A percentile compares a stretch with the other conserved stretches of the same genome.
Evolutionary conservation across 106 monocot species (phyloP).

Genomic region (Phalaenopsis equestris): DNA sequence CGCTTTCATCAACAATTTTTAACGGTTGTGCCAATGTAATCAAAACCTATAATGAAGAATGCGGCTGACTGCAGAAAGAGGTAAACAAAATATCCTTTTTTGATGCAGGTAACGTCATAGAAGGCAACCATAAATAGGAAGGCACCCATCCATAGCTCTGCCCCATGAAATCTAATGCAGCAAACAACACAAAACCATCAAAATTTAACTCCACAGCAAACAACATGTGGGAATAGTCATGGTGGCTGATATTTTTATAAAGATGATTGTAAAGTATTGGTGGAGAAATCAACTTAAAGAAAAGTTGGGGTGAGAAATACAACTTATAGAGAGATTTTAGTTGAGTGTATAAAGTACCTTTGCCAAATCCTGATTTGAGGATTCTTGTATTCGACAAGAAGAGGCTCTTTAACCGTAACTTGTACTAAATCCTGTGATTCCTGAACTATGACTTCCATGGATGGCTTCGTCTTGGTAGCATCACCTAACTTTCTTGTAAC

Average conservation of each 20-base stretch:
- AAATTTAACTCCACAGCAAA: neutral
- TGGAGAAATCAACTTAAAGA: no score
- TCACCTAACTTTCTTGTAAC: constrained; percentile 74
- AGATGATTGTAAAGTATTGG: no score
- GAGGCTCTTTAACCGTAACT: constrained; percentile 8
- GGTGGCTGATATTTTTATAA: no score
- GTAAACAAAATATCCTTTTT: constrained; percentile 37
- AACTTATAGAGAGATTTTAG: no score
- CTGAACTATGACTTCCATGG: neutral
- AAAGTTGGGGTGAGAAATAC: no score
- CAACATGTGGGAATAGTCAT: no score
- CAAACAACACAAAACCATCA: neutral
- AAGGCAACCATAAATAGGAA: constrained; percentile 30
- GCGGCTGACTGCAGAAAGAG: constrained; percentile 45
- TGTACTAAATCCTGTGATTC: constrained; percentile 4
- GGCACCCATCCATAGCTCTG: constrained; percentile 34
- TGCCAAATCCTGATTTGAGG: constrained; percentile 11
- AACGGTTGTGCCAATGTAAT: constrained; percentile 36
- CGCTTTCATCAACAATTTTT: neutral
- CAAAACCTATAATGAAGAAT: constrained; percentile 47
- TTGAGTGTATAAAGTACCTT: no score
- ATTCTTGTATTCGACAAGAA: constrained; percentile 16
- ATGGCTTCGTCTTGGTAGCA: constrained; percentile 27
- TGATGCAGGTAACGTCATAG: constrained; percentile 26
- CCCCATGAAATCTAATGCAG: constrained; percentile 27